Conservation (phyloP, 2,329 filamentous ascomycete genomes). For the Dryadomyces quercus-mongolicae region DNA sequence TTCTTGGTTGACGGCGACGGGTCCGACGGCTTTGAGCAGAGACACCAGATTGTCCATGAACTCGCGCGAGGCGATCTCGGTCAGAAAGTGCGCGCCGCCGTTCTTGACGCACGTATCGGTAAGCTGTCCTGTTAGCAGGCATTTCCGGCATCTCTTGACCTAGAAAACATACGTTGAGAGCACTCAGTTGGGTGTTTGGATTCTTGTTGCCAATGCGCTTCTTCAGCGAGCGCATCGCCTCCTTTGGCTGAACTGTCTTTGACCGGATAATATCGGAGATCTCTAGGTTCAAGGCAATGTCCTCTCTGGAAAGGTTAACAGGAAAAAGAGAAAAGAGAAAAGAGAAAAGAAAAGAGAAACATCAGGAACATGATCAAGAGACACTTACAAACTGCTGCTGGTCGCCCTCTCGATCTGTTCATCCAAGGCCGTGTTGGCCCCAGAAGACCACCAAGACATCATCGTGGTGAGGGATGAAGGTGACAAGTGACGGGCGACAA, state of each 20-base stretch:
- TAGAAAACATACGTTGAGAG: constrained; percentile 58
- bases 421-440: constrained; percentile 80
- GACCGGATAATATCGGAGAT: constrained; percentile 96
- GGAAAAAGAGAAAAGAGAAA: background rate
- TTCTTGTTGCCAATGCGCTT: constrained; percentile 93
- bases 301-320: constrained; percentile 51
- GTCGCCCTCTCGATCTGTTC: constrained; percentile 96
- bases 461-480: constrained; percentile 20
- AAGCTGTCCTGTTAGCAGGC: constrained; percentile 37
- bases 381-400: constrained; percentile 75
- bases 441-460: constrained; percentile 97
- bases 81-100: constrained; percentile 86
- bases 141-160: background rate
- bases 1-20: constrained; percentile 65
- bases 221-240: constrained; percentile 95
- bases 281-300: constrained; percentile 94
- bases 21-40: constrained; percentile 68
- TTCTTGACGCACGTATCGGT: constrained; percentile 99
- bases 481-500: background rate
- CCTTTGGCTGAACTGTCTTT: constrained; percentile 93
- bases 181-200: constrained; percentile 88
- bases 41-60: constrained; percentile 97
- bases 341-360: no score
- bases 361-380: background rate
- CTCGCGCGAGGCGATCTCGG: constrained; percentile 89